Evolutionary conservation across 2,329 filamentous ascomycete species (phyloP).

Genomic region (Colletotrichum sp.): DNA sequence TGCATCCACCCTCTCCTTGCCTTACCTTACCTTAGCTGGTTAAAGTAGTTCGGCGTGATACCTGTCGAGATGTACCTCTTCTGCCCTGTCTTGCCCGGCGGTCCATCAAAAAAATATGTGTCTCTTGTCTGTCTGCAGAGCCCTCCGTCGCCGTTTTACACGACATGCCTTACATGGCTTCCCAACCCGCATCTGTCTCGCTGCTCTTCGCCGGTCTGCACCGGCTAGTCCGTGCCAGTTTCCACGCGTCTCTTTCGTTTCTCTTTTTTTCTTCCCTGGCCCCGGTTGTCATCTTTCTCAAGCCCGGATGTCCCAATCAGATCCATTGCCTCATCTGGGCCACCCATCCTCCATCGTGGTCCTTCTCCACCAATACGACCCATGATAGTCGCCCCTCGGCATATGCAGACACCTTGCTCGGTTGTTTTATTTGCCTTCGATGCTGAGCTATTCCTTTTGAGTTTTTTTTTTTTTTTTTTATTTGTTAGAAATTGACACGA

Average conservation of each 20-base stretch:
- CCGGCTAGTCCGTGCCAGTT: constrained; percentile 1
- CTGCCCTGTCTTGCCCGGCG: not conserved
- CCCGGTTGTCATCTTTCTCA: not conserved
- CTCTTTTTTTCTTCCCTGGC: not conserved
- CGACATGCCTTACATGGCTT: constrained; percentile 12
- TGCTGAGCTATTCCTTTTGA: not conserved
- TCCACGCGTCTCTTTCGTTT: constrained; percentile 23
- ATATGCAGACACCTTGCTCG: constrained; percentile 38
- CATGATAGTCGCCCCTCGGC: constrained; percentile 36
- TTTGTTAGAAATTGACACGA: constrained; percentile 37
- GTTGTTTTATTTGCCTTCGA: not conserved
- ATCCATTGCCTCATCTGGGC: constrained; percentile 26
- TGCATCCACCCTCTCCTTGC: not conserved
- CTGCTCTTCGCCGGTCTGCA: constrained; percentile 8
- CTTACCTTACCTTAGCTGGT: not conserved
- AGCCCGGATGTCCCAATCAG: constrained; percentile 9
- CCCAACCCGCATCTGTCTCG: not conserved
- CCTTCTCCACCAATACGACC: constrained; percentile 34
- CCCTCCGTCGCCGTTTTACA: constrained; percentile 20
- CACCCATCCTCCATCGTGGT: constrained; percentile 28
- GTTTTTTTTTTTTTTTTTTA: constrained; percentile 9
- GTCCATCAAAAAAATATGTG: not conserved
- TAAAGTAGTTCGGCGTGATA: not conserved
- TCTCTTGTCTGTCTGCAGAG: not conserved
- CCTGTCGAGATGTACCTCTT: not conserved